Percentiles rank a stretch among this genome's conserved stretches.
These are phyloP conservation scores for Neopestalotiopsis rosae DNA, from an alignment of 2,329 filamentous ascomycete genomes.

Conservation along the genomic window DNA sequence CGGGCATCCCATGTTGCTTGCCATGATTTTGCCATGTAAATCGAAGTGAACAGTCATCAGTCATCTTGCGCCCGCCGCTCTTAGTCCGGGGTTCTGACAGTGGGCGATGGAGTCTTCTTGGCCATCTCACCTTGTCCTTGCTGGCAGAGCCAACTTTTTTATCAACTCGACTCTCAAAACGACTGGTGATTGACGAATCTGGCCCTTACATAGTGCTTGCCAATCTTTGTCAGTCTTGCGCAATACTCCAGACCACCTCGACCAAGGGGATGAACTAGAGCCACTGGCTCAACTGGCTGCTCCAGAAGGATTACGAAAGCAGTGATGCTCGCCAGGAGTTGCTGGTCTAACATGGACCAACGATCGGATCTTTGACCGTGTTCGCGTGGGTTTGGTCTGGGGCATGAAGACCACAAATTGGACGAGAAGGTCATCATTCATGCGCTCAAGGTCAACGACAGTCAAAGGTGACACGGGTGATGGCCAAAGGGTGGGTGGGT, in stretches of 20 bases:
- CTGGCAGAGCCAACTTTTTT: background rate
- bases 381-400: background rate
- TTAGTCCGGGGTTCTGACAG: background rate
- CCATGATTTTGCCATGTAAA: background rate
- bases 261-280: too few relatives aligned
- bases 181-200: background rate
- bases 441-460: conserved; percentile 1
- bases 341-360: background rate
- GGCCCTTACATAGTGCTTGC: background rate
- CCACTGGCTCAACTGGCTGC: background rate
- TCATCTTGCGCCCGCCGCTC: background rate
- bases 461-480: background rate
- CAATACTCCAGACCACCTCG: too few relatives aligned
- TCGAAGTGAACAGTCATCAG: background rate
- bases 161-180: background rate
- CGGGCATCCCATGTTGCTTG: background rate
- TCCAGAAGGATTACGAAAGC: background rate
- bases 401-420: conserved; percentile 8
- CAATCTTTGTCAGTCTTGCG: background rate
- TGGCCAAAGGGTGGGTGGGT: background rate
- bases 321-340: background rate
- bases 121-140: background rate
- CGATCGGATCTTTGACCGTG: background rate
- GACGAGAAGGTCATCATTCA: conserved; percentile 15
- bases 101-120: background rate